Conservation (phyloP, 176 grass and related monocot species). For the Hordeum marinum region DNA sequence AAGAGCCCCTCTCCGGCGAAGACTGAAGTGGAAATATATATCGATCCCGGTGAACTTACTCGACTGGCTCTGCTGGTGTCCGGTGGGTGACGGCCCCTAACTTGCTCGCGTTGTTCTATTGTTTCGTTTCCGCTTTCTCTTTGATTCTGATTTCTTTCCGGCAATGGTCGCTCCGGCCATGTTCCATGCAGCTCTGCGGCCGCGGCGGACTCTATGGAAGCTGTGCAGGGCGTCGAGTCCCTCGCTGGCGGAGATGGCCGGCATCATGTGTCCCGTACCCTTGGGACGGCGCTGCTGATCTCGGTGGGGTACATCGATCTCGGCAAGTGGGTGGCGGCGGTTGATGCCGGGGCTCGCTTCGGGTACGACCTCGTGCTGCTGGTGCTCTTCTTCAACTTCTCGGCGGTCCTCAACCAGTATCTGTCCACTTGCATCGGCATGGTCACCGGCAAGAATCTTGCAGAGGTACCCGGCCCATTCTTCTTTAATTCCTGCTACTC, state of each 20-base stretch:
- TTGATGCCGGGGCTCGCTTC: conserved; percentile 66
- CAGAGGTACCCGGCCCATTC: conserved; percentile 40
- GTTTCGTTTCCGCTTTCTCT: no score
- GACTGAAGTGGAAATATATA: no score
- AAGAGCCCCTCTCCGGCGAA: no score
- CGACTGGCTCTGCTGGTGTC: no score
- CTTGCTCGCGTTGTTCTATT: no score
- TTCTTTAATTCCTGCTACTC: no score
- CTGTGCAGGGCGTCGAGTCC: conserved; percentile 8
- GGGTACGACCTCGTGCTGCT: conserved; percentile 75
- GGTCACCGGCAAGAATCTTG: conserved; percentile 74
- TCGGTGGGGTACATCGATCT: conserved; percentile 87
- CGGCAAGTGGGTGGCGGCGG: conserved; percentile 61
- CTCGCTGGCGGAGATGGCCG: conserved; percentile 17
- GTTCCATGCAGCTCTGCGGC: no score
- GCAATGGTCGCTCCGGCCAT: no score
- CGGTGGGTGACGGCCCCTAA: no score
- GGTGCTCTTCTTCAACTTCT: conserved; percentile 74
- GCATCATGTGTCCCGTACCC: conserved; percentile 31
- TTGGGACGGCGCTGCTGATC: conserved; percentile 70
- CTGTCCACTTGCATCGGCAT: conserved; percentile 58
- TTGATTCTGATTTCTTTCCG: no score
- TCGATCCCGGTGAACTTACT: no score
- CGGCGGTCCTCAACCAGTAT: conserved; percentile 73
- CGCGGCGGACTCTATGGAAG: neutral